A percentile compares a stretch with the other conserved stretches of the same genome.
phyloP scores from a whole-genome alignment of 2,329 filamentous ascomycete genomes.

The Emmonsiellopsis sp. region DNA sequence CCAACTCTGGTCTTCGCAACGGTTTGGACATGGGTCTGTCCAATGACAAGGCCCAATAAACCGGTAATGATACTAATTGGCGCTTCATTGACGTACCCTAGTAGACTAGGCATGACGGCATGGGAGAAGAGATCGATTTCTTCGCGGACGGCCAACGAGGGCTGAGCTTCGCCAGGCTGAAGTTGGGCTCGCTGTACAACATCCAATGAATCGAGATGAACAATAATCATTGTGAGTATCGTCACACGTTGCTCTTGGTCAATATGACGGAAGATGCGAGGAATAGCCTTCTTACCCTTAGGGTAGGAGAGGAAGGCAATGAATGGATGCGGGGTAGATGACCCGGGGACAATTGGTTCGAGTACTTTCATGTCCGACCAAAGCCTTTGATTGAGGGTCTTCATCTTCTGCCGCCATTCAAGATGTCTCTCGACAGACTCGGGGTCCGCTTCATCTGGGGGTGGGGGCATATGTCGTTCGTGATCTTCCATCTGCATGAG shows the following conservation, averaged over 20 bases:
- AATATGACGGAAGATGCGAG: constrained; percentile 88
- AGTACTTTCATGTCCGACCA: constrained; percentile 88
- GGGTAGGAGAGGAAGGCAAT: constrained; percentile 89
- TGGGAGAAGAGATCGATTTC: constrained; percentile 86
- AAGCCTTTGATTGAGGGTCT: constrained; percentile 65
- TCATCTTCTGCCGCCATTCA: constrained; percentile 66
- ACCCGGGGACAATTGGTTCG: constrained; percentile 72
- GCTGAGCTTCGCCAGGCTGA: constrained; percentile 59
- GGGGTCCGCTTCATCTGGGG: constrained; percentile 54
- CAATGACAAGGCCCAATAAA: constrained; percentile 73
- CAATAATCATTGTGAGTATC: constrained; percentile 88
- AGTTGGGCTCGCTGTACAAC: constrained; percentile 77
- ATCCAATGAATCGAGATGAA: constrained; percentile 85
- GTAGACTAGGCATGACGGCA: constrained; percentile 80
- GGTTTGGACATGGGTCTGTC: constrained; percentile 71
- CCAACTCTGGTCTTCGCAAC: constrained; percentile 82
- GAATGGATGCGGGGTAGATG: constrained; percentile 71
- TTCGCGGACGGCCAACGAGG: constrained; percentile 73
- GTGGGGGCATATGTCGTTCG: constrained; percentile 68
- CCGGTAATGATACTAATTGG: constrained; percentile 85
- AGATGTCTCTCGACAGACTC: constrained; percentile 65
- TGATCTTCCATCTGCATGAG: constrained; percentile 94
- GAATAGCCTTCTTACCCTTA: constrained; percentile 94
- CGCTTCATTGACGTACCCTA: constrained; percentile 84
- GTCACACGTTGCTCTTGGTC: constrained; percentile 85